Conservation (phyloP, 768 basidiomycete species). For the Calocybe cyanea region DNA sequence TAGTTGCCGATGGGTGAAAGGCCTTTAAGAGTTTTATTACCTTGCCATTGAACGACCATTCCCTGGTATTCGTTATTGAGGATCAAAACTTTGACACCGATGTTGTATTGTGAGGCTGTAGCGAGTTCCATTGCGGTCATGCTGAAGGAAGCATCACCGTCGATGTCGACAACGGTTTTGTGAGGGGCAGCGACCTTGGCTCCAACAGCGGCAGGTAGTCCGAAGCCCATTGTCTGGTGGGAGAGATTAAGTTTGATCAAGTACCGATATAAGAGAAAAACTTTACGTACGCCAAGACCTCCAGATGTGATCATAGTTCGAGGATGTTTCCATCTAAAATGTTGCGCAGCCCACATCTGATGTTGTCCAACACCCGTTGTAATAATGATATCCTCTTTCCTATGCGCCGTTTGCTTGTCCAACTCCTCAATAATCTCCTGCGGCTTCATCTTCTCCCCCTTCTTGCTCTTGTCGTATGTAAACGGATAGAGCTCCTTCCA, state of each 20-base stretch:
- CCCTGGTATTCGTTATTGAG: conserved; percentile 98
- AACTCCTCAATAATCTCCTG: conserved; percentile 96
- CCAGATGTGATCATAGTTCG: conserved; percentile 89
- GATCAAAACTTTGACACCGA: conserved; percentile 92
- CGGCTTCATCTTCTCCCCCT: conserved; percentile 81
- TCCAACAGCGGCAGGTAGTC: conserved; percentile 90
- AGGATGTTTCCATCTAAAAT: conserved; percentile 88
- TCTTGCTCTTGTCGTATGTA: conserved; percentile 65
- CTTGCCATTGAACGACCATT: conserved; percentile 99
- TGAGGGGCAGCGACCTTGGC: conserved; percentile 95
- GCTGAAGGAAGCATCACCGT: conserved; percentile 97
- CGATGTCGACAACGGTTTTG: conserved; percentile 93
- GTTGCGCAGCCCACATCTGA: conserved; percentile 99
- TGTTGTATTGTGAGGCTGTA: conserved; percentile 86
- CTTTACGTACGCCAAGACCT: conserved; percentile 77
- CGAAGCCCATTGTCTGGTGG: conserved; percentile 93
- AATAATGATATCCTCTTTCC: conserved; percentile 84
- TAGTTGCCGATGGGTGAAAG: not conserved
- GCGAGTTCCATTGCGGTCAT: conserved; percentile 99
- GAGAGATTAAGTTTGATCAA: conserved; percentile 3
- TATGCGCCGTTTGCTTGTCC: conserved; percentile 69
- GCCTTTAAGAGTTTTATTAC: conserved; percentile 36
- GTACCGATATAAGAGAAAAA: conserved; percentile 3
- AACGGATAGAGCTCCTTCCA: conserved; percentile 94
- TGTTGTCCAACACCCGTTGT: conserved; percentile 98